Evolutionary conservation across 2,329 filamentous ascomycete genomes (phyloP).

Genomic region (Pseudogymnoascus sp.): DNA sequence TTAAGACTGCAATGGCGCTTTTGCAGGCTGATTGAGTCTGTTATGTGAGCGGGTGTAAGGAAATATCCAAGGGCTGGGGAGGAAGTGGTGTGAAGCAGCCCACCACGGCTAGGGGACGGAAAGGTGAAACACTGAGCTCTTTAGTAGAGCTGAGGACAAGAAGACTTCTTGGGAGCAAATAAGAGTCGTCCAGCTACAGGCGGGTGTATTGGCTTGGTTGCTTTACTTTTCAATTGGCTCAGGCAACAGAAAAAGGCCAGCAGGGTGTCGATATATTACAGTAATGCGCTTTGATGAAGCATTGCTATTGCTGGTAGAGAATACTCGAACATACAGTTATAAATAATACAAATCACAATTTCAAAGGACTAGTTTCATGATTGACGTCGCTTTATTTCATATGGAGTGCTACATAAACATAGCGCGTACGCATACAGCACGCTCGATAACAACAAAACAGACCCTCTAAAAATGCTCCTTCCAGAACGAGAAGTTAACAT

Average conservation of each 20-base stretch:
- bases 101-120: not conserved
- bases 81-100: not conserved
- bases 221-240: not conserved
- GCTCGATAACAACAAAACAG: not conserved
- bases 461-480: conserved; percentile 73
- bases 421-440: not conserved
- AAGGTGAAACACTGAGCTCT: not conserved
- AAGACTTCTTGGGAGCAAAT: not conserved
- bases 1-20: conserved; percentile 52
- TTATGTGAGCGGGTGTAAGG: not conserved
- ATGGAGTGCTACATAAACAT: not conserved
- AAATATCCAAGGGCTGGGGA: not conserved
- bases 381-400: not conserved
- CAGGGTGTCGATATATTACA: not conserved
- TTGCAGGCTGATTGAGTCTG: conserved; percentile 24
- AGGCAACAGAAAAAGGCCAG: not conserved
- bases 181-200: not conserved
- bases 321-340: not conserved
- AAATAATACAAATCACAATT: not conserved
- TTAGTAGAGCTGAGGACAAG: not conserved
- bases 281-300: not conserved
- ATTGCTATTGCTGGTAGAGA: not conserved
- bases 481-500: conserved; percentile 96
- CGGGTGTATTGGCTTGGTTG: not conserved
- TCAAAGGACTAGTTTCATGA: not conserved